These are phyloP conservation scores for Vaccinium macrocarpon DNA, from an alignment of 148 eudicot genomes.

Conservation along the genomic window DNA sequence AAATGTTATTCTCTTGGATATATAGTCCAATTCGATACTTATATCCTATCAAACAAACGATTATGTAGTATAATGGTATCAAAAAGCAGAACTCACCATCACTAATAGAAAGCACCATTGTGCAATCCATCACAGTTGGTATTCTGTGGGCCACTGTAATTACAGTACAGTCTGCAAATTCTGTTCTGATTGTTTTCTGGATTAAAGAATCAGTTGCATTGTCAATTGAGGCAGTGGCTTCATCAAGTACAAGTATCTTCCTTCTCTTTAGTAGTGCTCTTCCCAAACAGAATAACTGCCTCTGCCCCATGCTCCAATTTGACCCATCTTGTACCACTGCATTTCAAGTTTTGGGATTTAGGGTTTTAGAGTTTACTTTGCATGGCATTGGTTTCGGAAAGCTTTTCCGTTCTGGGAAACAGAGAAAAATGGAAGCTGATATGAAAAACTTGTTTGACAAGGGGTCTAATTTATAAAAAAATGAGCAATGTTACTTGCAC, in stretches of 20 bases:
- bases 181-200: constrained; percentile 50
- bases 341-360: not conserved
- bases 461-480: no score
- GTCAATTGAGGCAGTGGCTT: constrained; percentile 71
- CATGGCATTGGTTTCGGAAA: not conserved
- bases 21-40: not conserved
- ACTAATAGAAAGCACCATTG: constrained; percentile 44
- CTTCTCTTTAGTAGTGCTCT: constrained; percentile 49
- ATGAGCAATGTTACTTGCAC: not conserved
- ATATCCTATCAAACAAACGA: not conserved
- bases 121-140: constrained; percentile 63
- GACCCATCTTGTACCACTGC: constrained; percentile 60
- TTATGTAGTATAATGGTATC: no score
- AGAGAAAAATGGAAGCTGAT: not conserved
- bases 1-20: not conserved
- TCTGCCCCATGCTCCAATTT: constrained; percentile 71
- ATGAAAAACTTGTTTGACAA: not conserved
- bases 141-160: constrained; percentile 65
- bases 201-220: constrained; percentile 49
- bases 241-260: constrained; percentile 55
- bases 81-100: constrained; percentile 37
- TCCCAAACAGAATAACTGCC: constrained; percentile 58
- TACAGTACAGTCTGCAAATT: constrained; percentile 48
- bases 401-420: not conserved
- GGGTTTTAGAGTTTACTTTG: not conserved